phyloP scores from a whole-genome alignment of 169 alveolate genomes.

The Babesia caballi region DNA sequence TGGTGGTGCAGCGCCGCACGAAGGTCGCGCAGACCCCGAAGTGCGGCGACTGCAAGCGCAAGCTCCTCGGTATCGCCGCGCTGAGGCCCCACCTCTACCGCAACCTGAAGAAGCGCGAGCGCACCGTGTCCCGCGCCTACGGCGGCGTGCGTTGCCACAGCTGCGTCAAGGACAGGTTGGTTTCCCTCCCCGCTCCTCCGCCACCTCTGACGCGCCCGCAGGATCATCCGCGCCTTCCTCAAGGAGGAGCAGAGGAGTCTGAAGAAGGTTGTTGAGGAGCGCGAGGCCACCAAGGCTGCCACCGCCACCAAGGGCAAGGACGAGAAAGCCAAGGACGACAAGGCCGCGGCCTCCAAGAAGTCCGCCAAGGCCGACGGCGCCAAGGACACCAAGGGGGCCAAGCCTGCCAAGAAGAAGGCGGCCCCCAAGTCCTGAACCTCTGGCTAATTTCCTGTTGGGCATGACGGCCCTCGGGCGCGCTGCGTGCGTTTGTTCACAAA shows the following conservation, averaged over 20 bases:
- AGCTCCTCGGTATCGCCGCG: slow-evolving; percentile 75
- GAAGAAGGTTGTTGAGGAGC: slow-evolving; percentile 77
- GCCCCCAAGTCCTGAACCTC: slow-evolving; percentile 19
- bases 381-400: slow-evolving; percentile 40
- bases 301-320: slow-evolving; percentile 29
- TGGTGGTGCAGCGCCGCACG: slow-evolving; percentile 72
- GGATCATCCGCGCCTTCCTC: slow-evolving; percentile 89
- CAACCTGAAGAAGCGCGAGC: slow-evolving; percentile 70
- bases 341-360: slow-evolving; percentile 22
- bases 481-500: background rate
- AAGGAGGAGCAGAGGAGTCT: slow-evolving; percentile 87
- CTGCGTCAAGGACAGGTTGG: slow-evolving; percentile 78
- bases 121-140: slow-evolving; percentile 88
- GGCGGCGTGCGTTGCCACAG: slow-evolving; percentile 85
- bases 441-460: slow-evolving; percentile 22
- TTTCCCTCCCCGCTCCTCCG: background rate
- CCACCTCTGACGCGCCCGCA: background rate
- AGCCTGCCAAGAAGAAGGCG: slow-evolving; percentile 46
- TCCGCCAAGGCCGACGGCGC: slow-evolving; percentile 40
- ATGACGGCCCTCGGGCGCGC: background rate
- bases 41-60: slow-evolving; percentile 80
- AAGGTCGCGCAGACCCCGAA: slow-evolving; percentile 80
- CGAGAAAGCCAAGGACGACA: slow-evolving; percentile 28
- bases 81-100: slow-evolving; percentile 76
- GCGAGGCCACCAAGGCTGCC: slow-evolving; percentile 62